Percentiles rank a stretch among this genome's conserved stretches.
Evolutionary conservation across 345 rosid genomes (phyloP).

Genomic region (Salix suchowensis): DNA sequence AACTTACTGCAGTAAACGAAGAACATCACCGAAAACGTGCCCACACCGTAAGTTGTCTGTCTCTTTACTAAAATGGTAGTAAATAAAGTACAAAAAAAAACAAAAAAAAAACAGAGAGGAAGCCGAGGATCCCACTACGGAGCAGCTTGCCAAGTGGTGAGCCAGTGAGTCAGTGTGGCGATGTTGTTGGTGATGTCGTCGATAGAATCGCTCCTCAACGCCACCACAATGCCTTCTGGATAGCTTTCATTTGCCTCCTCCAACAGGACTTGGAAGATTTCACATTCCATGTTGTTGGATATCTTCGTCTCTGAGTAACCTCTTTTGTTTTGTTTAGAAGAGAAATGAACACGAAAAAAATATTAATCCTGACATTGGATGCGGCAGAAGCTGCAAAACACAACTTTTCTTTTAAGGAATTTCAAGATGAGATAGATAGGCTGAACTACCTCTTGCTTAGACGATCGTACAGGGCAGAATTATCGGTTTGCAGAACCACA

Average conservation of each 20-base stretch:
- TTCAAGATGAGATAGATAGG: background rate
- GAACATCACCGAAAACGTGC: background rate
- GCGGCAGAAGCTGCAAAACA: background rate
- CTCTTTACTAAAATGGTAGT: background rate
- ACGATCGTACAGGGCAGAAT: slow-evolving; percentile 67
- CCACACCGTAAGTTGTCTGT: background rate
- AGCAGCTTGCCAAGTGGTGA: slow-evolving; percentile 42
- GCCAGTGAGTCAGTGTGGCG: slow-evolving; percentile 53
- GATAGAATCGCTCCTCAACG: slow-evolving; percentile 53
- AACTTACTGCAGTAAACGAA: background rate
- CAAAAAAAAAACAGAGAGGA: background rate
- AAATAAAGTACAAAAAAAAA: background rate
- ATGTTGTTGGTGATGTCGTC: slow-evolving; percentile 69
- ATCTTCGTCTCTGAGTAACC: slow-evolving; percentile 68
- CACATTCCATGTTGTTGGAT: slow-evolving; percentile 77
- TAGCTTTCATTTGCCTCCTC: slow-evolving; percentile 90
- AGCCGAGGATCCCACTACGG: background rate
- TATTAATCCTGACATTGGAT: background rate
- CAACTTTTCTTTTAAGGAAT: background rate
- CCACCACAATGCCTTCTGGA: slow-evolving; percentile 46
- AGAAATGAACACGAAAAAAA: background rate
- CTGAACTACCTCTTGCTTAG: slow-evolving; percentile 59
- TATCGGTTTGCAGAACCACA: slow-evolving; percentile 80
- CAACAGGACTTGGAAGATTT: slow-evolving; percentile 64
- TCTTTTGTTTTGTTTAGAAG: slow-evolving; percentile 29